Percentiles rank a stretch among this genome's conserved stretches.
Conservation (phyloP, 169 alveolate species). For the Haemoproteus tartakovskyi region DNA sequence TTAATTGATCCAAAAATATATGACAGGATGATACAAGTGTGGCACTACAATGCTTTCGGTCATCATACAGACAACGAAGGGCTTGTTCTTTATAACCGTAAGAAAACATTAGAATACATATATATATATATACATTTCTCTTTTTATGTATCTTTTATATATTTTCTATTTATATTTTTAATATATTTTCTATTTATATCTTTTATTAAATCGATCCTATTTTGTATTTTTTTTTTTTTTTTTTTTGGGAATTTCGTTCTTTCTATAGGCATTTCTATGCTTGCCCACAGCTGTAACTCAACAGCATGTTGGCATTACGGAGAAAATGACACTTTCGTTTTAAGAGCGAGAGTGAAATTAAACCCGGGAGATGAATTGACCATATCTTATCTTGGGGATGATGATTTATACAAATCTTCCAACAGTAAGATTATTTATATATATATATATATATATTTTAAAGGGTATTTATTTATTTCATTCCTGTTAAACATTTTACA, state of each 20-base stretch:
- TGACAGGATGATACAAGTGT: conserved; percentile 78
- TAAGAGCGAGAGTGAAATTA: conserved; percentile 78
- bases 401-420: conserved; percentile 80
- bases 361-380: conserved; percentile 83
- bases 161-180: no score
- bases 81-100: conserved; percentile 75
- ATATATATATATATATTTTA: no score
- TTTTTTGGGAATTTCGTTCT: conserved; percentile 3
- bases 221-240: background rate
- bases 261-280: conserved; percentile 75
- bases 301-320: conserved; percentile 85
- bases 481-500: no score
- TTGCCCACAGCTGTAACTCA: conserved; percentile 84
- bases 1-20: conserved; percentile 72
- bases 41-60: conserved; percentile 85
- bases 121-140: no score
- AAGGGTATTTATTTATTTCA: no score
- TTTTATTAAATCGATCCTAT: background rate
- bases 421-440: conserved; percentile 61
- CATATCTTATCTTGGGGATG: conserved; percentile 83
- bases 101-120: conserved; percentile 5
- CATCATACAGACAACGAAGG: conserved; percentile 81
- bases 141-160: no score
- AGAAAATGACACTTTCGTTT: conserved; percentile 77
- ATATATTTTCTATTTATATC: no score